A percentile compares a stretch with the other conserved stretches of the same genome.
Conservation (phyloP, 139 green algal species). For the Tetraselmis chui region DNA sequence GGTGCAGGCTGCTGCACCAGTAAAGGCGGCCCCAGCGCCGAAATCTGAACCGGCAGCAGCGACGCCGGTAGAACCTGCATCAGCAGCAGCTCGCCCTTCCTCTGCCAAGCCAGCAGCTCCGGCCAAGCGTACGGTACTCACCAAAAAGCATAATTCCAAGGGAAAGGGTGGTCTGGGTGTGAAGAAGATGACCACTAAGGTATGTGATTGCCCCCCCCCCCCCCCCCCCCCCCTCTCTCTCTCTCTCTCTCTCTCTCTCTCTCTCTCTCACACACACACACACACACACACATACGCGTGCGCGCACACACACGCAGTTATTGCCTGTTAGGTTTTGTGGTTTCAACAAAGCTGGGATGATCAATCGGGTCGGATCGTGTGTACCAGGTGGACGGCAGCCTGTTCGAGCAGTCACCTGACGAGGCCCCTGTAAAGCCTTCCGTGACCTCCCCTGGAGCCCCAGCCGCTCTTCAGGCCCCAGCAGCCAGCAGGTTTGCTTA, state of each 20-base stretch:
- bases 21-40: not conserved
- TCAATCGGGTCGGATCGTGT: too few relatives aligned
- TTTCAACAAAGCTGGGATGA: too few relatives aligned
- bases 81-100: too few relatives aligned
- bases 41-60: too few relatives aligned
- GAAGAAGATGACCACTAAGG: conserved; percentile 73
- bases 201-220: conserved; percentile 3
- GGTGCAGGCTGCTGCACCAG: not conserved
- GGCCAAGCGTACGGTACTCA: conserved; percentile 15
- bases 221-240: not conserved
- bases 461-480: conserved; percentile 8
- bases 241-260: not conserved
- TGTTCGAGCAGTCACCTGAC: conserved; percentile 65
- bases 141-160: conserved; percentile 31
- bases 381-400: conserved; percentile 1
- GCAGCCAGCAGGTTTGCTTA: conserved; percentile 57
- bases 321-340: too few relatives aligned
- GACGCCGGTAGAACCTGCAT: too few relatives aligned
- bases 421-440: conserved; percentile 9
- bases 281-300: too few relatives aligned
- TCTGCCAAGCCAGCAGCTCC: not conserved
- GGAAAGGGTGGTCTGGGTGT: conserved; percentile 68
- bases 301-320: too few relatives aligned
- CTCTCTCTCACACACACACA: too few relatives aligned
- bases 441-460: not conserved